A percentile compares a stretch with the other conserved stretches of the same genome.
These are phyloP conservation scores for Cutaneotrichosporon mucoides DNA, from an alignment of 1,284 basidiomycete species.

Conservation along the genomic window DNA sequence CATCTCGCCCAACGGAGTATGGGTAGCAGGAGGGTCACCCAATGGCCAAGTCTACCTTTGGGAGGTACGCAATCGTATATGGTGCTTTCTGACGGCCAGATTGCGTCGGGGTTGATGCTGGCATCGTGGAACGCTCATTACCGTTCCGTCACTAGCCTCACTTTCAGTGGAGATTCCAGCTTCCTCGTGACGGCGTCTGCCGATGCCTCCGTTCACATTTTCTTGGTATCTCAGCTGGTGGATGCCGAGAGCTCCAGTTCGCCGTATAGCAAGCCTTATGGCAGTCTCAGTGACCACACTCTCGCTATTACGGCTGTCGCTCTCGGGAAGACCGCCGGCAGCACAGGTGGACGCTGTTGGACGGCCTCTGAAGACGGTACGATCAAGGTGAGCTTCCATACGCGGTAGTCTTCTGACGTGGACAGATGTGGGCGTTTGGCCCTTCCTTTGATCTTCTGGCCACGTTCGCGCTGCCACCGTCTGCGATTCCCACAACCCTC, in stretches of 20 bases:
- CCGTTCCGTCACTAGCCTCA: constrained; percentile 73
- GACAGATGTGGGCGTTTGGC: constrained; percentile 73
- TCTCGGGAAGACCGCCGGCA: constrained; percentile 57
- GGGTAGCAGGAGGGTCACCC: constrained; percentile 79
- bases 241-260: constrained; percentile 20
- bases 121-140: constrained; percentile 94
- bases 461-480: constrained; percentile 77
- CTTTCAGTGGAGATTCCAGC: constrained; percentile 75
- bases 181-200: constrained; percentile 81
- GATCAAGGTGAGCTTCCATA: constrained; percentile 65
- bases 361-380: constrained; percentile 83
- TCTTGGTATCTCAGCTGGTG: constrained; percentile 63
- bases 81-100: constrained; percentile 51
- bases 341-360: constrained; percentile 50
- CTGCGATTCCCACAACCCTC: constrained; percentile 52
- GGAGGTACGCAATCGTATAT: constrained; percentile 63
- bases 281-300: constrained; percentile 83
- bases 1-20: constrained; percentile 66
- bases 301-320: constrained; percentile 77
- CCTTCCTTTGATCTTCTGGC: constrained; percentile 68
- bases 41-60: constrained; percentile 90
- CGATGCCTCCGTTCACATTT: constrained; percentile 82
- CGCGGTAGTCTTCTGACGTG: background rate
- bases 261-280: constrained; percentile 59
- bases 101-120: constrained; percentile 82